phyloP scores from a whole-genome alignment of 352 stramenopile genomes.

The Phytophthora sp. region DNA sequence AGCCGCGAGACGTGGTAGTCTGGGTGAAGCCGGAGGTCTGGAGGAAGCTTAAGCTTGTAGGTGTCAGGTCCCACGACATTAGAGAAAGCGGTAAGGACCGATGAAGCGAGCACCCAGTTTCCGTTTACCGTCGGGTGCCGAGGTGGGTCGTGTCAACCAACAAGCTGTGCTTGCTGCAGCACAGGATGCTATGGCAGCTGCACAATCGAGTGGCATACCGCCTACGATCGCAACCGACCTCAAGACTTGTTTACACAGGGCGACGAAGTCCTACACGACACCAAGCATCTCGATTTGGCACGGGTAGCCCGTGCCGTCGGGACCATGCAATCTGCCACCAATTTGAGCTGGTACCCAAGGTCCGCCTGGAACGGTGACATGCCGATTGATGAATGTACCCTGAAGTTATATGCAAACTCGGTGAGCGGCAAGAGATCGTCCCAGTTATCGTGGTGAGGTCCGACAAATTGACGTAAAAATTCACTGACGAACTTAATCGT shows the following conservation, averaged over 20 bases:
- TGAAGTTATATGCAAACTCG: not conserved
- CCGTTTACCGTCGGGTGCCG: not conserved
- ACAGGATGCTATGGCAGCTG: not conserved
- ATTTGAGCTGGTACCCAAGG: not conserved
- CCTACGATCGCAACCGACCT: not conserved
- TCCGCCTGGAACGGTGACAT: not conserved
- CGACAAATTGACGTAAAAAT: not conserved
- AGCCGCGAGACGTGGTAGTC: not conserved
- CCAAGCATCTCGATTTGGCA: too few relatives aligned
- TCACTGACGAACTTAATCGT: not conserved
- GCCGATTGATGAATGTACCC: not conserved
- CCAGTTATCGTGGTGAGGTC: not conserved
- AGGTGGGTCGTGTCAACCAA: not conserved
- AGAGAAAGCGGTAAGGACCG: not conserved
- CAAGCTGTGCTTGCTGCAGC: not conserved
- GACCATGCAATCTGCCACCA: not conserved
- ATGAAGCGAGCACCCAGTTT: not conserved
- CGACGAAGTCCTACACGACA: not conserved
- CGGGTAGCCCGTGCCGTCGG: not conserved
- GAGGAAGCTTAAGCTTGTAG: not conserved
- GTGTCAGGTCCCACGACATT: not conserved
- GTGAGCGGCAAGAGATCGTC: not conserved
- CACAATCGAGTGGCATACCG: not conserved
- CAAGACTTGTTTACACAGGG: not conserved
- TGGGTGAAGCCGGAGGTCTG: too few relatives aligned